A percentile compares a stretch with the other conserved stretches of the same genome.
phyloP scores from a whole-genome alignment of 129 eudicot species.

The Flaveria ramosissima region DNA sequence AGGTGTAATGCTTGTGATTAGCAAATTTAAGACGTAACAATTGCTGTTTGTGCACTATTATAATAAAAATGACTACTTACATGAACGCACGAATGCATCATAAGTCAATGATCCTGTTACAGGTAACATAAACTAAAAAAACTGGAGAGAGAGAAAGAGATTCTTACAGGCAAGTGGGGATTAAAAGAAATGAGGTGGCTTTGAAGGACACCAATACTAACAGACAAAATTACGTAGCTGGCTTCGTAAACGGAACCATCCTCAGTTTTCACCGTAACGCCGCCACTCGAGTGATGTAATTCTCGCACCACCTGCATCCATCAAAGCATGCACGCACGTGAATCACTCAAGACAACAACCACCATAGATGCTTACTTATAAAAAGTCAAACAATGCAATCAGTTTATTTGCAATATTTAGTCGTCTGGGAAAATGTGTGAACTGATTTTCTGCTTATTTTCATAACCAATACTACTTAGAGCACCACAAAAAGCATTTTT shows the following conservation, averaged over 20 bases:
- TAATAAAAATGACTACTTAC: not conserved
- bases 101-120: not conserved
- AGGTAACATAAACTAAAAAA: not conserved
- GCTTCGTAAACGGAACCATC: conserved; percentile 79
- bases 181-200: conserved; percentile 73
- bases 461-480: conserved; percentile 22
- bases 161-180: conserved; percentile 75
- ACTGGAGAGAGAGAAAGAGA: not conserved
- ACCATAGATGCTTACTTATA: too few species aligned
- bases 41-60: too few species aligned
- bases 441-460: not conserved
- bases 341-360: not conserved
- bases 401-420: too few species aligned
- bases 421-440: conserved; percentile 14
- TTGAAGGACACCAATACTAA: conserved; percentile 94
- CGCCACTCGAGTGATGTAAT: conserved; percentile 73
- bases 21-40: too few species aligned
- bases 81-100: not conserved
- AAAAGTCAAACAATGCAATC: conserved; percentile 24
- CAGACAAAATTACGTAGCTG: conserved; percentile 76
- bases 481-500: conserved; percentile 21
- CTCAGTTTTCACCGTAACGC: conserved; percentile 72
- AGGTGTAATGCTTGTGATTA: too few species aligned
- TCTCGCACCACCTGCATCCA: conserved; percentile 80
- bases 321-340: conserved; percentile 25